Evolutionary conservation across 805 yeast species (phyloP), one percentile per base, ranked within the genome.

Genomic region (Saccharomyces paradoxus): DNA sequence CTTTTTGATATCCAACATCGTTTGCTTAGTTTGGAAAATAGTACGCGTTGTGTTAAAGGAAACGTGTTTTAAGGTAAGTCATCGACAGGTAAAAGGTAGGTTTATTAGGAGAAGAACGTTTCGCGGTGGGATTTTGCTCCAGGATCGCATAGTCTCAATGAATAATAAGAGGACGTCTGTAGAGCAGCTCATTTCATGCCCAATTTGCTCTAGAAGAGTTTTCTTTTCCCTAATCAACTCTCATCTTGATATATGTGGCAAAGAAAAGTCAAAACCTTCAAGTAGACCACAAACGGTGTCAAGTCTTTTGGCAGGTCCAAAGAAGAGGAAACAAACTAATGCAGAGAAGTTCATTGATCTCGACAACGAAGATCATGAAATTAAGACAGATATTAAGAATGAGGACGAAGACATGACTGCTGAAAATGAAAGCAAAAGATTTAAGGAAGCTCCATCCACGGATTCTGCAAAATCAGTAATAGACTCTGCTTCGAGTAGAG

Each of bases 221-320:
- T 49, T 60, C 5, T 68, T 62, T 48, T 53, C 59, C 4, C 48
- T 51, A 12, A 66, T 70, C 28, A 70, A 69, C 52, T 50, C 55
- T 8, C 73, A 70, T 63, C 50, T 70, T 46, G 72, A 70, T 55
- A 51, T 46, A 8, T 68, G 71, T 49, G 52, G 68, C 13, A 41
- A 51, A 7, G 49, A 50, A 26, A 28, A 24, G 44, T 37, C 31
- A 51, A 55, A 31, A 17, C 9, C 24, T 37, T 37, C 53, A 8
- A 50, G 50, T 32, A 48, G 54, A 14, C 65, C 56, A 46, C 59
- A 58, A 3, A 62, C 66, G 13, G 44, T 64, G 41, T 56, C 54
- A 17, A 60, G 58, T n/a, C 27, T 64, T 9, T 44, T 65, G 27
- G 49, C 47, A 41, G 56, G 56, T 8, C n/a, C 6, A n/a, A 51